Base-by-base conservation (phyloP, 2,329 filamentous ascomycete species). In the Fusarium dlaminii region DNA sequence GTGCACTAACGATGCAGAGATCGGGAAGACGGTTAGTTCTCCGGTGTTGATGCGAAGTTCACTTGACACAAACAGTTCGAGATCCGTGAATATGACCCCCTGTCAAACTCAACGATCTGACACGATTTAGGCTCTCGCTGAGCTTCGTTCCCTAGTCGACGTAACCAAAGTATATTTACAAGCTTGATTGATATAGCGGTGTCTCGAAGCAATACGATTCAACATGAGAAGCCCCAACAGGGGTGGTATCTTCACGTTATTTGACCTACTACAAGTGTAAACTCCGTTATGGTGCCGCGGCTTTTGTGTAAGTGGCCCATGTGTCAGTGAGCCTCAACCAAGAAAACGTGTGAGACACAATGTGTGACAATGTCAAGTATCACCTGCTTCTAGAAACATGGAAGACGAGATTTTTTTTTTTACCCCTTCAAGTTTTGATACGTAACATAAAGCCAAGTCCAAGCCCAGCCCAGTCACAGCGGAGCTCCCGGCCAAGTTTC, bases 401-500 rank as follows among this genome's bases (percentile, higher is more conserved):
- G 34, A 45, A 46, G 42, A 57, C 32, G 60, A 55, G 52, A 56
- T 55, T 75, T 61, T 66, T 63, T 57, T 75, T 63, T 67, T 63
- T 59, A 63, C 39, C 45, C 24, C 13, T 29, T 63, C 29, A 18
- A 66, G 49, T 27, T 62, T 57, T 48, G 17, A 34, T 55, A 55
- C 51, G 51, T 55, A 55, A 55, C 24, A 29, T 39, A 55, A 55
- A 37, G 43, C 58, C 59, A 42, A 43, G 61, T 61, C 55, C 55
- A 52, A 48, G 61, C 49, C 59, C 34, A 54, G 54, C 56, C 57
- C 42, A 64, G 45, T 48, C 55, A 39, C 42, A 42, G 42, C 63
- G 72, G 68, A 66, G 66, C 57, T 68, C 39, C 73, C 73, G 66
- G 65, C 42, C 66, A 64, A 74, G 58, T 61, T 68, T 72, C 68